Base-by-base conservation (phyloP, 1,284 basidiomycete genomes). In the Coniferiporia weirii region DNA sequence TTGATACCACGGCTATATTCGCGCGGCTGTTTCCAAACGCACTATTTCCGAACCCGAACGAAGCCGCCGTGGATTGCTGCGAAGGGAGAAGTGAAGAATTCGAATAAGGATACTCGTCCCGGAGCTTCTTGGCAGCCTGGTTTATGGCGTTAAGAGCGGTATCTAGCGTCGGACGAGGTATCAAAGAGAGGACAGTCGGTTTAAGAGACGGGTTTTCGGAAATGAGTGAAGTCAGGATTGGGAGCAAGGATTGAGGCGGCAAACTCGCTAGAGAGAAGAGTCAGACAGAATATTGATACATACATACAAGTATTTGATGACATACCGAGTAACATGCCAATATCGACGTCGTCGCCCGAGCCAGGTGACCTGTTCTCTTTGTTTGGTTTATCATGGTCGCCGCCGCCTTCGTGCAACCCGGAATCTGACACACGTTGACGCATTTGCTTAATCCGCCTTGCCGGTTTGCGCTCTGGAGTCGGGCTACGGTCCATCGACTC, bases 51-150 rank as follows among this genome's bases (percentile, higher is more conserved):
- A 65, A 65, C 19, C 63, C 61, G 54, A 65, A 64, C 8, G 68
- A 49, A 45, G 40, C 32, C 35, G 61, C 46, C 10, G 43, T 68
- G 66, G 57, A 67, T 65, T 19, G 65, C 54, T 7, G 68, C 61
- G 4, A 69, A 61, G n/a, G 67, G 35, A 3, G 54, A 20, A 63
- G 73, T 10, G 74, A 64, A 4, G 76, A 65, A 2, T 74, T 64
- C 2, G 89, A 90, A 70, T 90, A 92, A 7, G 89, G 89, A 68
- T 89, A 89, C 17, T 89, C 86, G 57, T 91, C 89, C 52, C 82
- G 81, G 44, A 92, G 77, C 68, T 84, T 87, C 73, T 81, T 84
- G 38, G 85, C 81, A 19, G 87, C 83, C 61, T 78, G 79, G 44
- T 79, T 78, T 40, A 92, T 71, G n/a, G 83, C 83, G 66, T 88